Evolutionary conservation across 2,329 filamentous ascomycete genomes (phyloP), one percentile per base, ranked within the genome.

Genomic region (Zymoseptoria crescenta): DNA sequence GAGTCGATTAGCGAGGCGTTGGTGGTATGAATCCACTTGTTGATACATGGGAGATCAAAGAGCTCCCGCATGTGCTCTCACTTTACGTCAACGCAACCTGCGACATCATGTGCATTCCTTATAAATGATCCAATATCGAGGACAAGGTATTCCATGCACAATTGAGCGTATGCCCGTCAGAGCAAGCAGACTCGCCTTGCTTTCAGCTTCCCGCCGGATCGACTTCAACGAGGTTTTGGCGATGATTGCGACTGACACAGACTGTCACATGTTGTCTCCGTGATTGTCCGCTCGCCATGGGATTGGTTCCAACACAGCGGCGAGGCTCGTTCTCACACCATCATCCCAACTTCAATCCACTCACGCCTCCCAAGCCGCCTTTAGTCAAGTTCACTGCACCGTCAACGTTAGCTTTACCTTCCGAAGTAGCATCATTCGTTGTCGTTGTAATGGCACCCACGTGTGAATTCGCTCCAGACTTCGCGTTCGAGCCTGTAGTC

Each of bases 321-420:
- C 35, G 13, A 45, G 35, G 10, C 35, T 45, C 35, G 10, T 16
- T 45, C 13, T 45, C 35, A 45, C 35, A 6, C 7, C 16, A n/a
- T 16, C 24, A 54, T 2, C 16, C 4, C 7, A 30, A 24, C n/a
- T 49, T 54, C 56, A 68, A 45, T 4, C 66, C 68, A 20, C 69
- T 67, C 1, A 58, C 61, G 10, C 68, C 68, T 16, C 65, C 63
- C 19, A 70, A 27, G 8, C 65, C 65, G 28, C 69, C 69, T 49
- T 70, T 72, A 27, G 59, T 54, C 21, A 57, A 57, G 52, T 52
- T 58, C 56, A 65, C 68, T 54, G 60, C 59, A 4, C 67, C 67
- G 20, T 54, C 56, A 10, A 58, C 61, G 27, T 59, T 63, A 45
- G 61, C 59, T 50, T 65, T 56, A 16, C 55, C 60, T 19, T 60